Evolutionary conservation across 1,139 yeast genomes (phyloP).

Genomic region (Pneumocystis jirovecii): DNA sequence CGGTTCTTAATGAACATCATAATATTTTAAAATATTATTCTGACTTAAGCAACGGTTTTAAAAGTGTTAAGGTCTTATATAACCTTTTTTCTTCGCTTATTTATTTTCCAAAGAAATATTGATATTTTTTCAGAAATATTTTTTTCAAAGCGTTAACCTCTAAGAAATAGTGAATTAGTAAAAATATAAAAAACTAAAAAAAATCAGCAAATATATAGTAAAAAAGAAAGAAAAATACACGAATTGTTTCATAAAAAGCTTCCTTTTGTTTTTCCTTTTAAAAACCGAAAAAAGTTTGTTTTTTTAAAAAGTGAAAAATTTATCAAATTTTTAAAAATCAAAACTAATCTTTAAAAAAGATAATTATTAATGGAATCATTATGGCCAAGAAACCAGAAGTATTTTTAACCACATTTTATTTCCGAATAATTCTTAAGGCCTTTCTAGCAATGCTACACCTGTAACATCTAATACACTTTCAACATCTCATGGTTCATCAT

Average conservation of each 20-base stretch:
- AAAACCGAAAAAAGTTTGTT: neutral
- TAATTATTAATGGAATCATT: neutral
- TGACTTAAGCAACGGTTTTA: neutral
- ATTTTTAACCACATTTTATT: neutral
- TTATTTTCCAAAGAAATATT: neutral
- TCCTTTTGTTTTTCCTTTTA: neutral
- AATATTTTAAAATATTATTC: neutral
- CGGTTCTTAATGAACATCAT: neutral
- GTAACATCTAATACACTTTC: neutral
- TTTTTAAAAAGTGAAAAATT: neutral
- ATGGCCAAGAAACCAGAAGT: neutral
- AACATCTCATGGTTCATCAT: neutral
- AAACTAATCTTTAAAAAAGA: neutral
- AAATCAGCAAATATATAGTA: neutral
- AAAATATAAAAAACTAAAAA: neutral
- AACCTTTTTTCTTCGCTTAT: neutral
- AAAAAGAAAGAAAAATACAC: neutral
- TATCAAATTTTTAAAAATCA: neutral
- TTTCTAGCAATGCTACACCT: neutral
- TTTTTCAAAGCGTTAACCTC: neutral
- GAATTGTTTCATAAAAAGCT: neutral
- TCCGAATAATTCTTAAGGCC: neutral
- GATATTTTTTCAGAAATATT: neutral
- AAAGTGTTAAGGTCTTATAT: neutral
- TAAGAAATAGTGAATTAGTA: neutral